These are phyloP conservation scores for Salix dunnii DNA, from an alignment of 345 rosid genomes.

Conservation along the genomic window DNA sequence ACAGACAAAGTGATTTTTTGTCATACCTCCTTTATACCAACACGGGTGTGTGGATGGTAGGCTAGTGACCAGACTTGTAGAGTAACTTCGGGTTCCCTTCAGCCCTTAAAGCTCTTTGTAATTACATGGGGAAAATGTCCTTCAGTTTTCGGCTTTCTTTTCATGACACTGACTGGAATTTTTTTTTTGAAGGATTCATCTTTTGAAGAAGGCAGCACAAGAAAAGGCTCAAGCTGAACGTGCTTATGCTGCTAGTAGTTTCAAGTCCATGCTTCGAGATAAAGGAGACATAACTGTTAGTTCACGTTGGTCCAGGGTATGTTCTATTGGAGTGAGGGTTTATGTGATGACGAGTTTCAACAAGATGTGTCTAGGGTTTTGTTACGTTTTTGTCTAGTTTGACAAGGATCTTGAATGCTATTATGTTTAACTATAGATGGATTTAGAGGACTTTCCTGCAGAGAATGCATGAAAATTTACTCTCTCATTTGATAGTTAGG, in stretches of 20 bases:
- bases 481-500: no score
- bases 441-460: background rate
- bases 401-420: background rate
- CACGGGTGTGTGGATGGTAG: constrained; percentile 27
- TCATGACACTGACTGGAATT: background rate
- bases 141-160: background rate
- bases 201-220: constrained; percentile 69
- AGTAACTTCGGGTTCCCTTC: constrained; percentile 26
- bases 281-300: constrained; percentile 55
- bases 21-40: constrained; percentile 30
- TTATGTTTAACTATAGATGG: background rate
- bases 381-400: background rate
- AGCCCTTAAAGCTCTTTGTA: constrained; percentile 20
- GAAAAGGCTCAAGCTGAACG: constrained; percentile 75
- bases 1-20: constrained; percentile 20
- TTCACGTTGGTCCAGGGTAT: constrained; percentile 93
- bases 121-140: constrained; percentile 16
- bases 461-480: background rate
- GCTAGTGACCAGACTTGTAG: constrained; percentile 29
- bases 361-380: background rate
- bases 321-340: background rate
- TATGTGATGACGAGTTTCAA: background rate
- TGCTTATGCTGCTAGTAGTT: constrained; percentile 60
- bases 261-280: constrained; percentile 79
- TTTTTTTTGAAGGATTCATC: constrained; percentile 54